phyloP scores from a whole-genome alignment of 352 stramenopile genomes.

The Phytophthora quininea region DNA sequence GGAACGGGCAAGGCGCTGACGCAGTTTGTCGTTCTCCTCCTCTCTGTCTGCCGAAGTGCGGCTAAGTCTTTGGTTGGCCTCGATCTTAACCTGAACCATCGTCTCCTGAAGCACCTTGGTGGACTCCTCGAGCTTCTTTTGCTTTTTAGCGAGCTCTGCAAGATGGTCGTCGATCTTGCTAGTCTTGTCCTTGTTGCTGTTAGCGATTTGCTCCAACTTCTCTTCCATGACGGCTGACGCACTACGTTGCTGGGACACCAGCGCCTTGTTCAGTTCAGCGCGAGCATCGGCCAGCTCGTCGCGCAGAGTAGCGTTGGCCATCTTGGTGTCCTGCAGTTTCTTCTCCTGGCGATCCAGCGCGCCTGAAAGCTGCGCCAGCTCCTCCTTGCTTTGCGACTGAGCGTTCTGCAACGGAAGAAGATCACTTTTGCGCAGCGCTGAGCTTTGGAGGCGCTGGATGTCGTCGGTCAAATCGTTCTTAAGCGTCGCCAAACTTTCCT shows the following conservation, averaged over 20 bases:
- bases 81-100: slow-evolving; percentile 47
- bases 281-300: slow-evolving; percentile 62
- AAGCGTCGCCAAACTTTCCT: slow-evolving; percentile 52
- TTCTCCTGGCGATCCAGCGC: slow-evolving; percentile 72
- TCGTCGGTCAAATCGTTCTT: slow-evolving; percentile 68
- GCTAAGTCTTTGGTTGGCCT: slow-evolving; percentile 38
- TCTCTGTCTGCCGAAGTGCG: slow-evolving; percentile 27
- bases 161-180: slow-evolving; percentile 62
- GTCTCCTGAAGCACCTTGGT: slow-evolving; percentile 48
- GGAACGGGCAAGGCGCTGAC: slow-evolving; percentile 53
- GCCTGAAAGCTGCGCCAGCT: slow-evolving; percentile 58
- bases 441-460: slow-evolving; percentile 58
- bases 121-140: slow-evolving; percentile 64
- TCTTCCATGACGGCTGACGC: slow-evolving; percentile 56
- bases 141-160: slow-evolving; percentile 52
- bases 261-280: slow-evolving; percentile 61
- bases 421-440: slow-evolving; percentile 54
- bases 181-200: slow-evolving; percentile 50
- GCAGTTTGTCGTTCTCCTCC: slow-evolving; percentile 47
- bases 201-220: slow-evolving; percentile 51
- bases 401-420: slow-evolving; percentile 56
- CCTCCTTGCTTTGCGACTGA: slow-evolving; percentile 69
- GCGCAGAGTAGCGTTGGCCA: slow-evolving; percentile 42
- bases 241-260: slow-evolving; percentile 58
- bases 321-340: slow-evolving; percentile 60